Evolutionary conservation across 2,329 filamentous ascomycete genomes (phyloP).

Genomic region (Alternaria hordeiaustralica): DNA sequence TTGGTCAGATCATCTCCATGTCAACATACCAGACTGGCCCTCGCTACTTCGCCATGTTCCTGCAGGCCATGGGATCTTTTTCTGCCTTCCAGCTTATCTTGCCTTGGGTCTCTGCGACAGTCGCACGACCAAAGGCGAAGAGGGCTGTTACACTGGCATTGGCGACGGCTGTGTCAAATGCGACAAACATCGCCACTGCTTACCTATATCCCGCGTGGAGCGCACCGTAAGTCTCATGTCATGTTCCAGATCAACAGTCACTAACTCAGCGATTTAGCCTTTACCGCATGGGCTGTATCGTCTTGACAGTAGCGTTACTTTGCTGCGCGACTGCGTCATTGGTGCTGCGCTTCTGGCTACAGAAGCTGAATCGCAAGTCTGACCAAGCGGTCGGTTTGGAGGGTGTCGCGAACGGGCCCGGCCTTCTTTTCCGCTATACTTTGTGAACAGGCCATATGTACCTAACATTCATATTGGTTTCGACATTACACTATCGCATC

Average conservation of each 20-base stretch:
- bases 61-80: conserved; percentile 41
- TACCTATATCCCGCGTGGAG: conserved; percentile 27
- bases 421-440: conserved; percentile 20
- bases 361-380: conserved; percentile 20
- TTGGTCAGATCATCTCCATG: conserved; percentile 48
- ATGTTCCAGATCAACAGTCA: no score
- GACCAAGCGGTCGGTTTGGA: conserved; percentile 19
- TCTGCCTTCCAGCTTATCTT: conserved; percentile 41
- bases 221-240: conserved; percentile 16
- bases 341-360: conserved; percentile 22
- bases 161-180: conserved; percentile 45
- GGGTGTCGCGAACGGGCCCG: conserved; percentile 20
- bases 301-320: conserved; percentile 23
- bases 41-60: conserved; percentile 68
- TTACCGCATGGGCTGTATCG: conserved; percentile 32
- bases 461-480: no score
- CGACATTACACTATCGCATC: no score
- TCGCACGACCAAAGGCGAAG: conserved; percentile 45
- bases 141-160: conserved; percentile 38
- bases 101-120: conserved; percentile 42
- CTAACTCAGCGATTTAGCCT: neutral
- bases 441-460: neutral
- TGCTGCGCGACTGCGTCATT: conserved; percentile 21
- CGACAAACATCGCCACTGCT: conserved; percentile 44
- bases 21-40: conserved; percentile 58